phyloP scores from a whole-genome alignment of 2,329 filamentous ascomycete species.

The Ceratocystis albifundus region DNA sequence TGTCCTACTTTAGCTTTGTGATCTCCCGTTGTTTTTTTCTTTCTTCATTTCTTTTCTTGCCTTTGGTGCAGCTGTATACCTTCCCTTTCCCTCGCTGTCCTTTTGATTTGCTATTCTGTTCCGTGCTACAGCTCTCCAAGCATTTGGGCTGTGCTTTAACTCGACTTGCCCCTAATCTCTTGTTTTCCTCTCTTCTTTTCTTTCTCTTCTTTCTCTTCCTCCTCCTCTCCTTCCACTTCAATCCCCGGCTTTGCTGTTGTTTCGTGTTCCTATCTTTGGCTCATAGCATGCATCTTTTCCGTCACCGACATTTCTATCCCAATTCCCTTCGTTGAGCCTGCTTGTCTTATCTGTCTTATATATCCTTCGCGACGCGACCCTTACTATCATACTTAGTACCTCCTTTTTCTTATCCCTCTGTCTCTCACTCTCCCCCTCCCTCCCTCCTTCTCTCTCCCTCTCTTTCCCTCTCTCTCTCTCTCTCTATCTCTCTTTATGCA shows the following conservation, averaged over 20 bases:
- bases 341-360: constrained; percentile 22
- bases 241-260: background rate
- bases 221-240: background rate
- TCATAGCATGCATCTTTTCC: background rate
- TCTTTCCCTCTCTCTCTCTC: background rate
- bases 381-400: background rate
- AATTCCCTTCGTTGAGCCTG: constrained; percentile 23
- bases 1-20: background rate
- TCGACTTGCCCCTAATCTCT: background rate
- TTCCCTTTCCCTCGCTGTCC: background rate
- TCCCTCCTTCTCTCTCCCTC: no score
- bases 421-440: no score
- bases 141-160: background rate
- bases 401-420: background rate
- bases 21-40: background rate
- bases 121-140: no score
- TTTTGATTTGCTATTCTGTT: background rate
- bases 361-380: constrained; percentile 5
- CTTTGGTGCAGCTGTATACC: background rate
- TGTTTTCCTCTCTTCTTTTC: background rate
- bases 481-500: constrained; percentile 5
- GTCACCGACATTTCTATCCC: constrained; percentile 1
- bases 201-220: background rate
- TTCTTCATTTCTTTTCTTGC: background rate
- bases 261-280: background rate